Evolutionary conservation across 2,329 filamentous ascomycete species (phyloP).

Genomic region (Colletotrichum orbiculare): DNA sequence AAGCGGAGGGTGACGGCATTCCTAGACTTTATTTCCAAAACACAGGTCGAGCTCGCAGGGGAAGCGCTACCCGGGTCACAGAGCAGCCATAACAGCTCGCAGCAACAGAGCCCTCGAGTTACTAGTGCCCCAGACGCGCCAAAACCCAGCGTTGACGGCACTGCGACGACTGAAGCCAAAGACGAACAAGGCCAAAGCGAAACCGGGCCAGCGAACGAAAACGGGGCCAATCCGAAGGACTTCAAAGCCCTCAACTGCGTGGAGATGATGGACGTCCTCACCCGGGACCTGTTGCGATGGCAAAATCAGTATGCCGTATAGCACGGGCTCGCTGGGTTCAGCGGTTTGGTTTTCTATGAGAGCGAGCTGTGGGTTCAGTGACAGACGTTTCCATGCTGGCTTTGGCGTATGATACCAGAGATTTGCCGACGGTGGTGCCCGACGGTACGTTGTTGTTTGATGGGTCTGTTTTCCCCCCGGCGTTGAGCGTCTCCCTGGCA

Average conservation of each 20-base stretch:
- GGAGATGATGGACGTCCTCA: conserved; percentile 92
- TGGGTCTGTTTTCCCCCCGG: conserved; percentile 13
- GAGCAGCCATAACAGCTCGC: conserved; percentile 45
- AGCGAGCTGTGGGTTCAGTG: conserved; percentile 16
- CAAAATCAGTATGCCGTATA: conserved; percentile 73
- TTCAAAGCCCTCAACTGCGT: conserved; percentile 83
- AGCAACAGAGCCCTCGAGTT: conserved; percentile 39
- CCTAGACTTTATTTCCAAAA: conserved; percentile 88
- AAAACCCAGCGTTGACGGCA: conserved; percentile 32
- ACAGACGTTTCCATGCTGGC: conserved; percentile 10
- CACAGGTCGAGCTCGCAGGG: conserved; percentile 86
- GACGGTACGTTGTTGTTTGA: conserved; percentile 14
- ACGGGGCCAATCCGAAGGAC: conserved; percentile 53
- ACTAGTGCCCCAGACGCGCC: conserved; percentile 39
- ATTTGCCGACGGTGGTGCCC: conserved; percentile 18
- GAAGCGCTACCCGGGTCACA: conserved; percentile 59
- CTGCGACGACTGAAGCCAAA: conserved; percentile 38
- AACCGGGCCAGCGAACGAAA: conserved; percentile 36
- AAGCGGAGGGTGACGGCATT: conserved; percentile 85
- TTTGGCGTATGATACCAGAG: conserved; percentile 33
- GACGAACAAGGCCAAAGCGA: conserved; percentile 1
- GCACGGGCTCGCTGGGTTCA: conserved; percentile 46
- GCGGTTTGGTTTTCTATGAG: conserved; percentile 59
- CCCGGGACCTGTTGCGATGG: conserved; percentile 84
- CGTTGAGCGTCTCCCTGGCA: conserved; percentile 16